Conservation (phyloP, 441 rosid species). For the Isatis lusitanica region DNA sequence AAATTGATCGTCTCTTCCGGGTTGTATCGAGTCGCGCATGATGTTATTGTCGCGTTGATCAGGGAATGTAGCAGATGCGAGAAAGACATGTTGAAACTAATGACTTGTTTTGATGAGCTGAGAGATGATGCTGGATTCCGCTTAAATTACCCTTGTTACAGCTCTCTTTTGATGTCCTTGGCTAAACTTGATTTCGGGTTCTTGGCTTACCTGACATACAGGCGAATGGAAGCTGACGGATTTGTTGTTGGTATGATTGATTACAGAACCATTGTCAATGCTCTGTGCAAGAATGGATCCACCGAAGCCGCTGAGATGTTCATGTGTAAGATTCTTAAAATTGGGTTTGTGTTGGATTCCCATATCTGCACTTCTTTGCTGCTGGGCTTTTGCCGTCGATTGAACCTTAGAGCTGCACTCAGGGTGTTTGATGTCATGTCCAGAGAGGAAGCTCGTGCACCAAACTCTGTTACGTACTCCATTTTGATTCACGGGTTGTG, state of each 20-base stretch:
- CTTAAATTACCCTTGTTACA: slow-evolving; percentile 49
- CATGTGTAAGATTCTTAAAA: slow-evolving; percentile 41
- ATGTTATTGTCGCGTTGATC: slow-evolving; percentile 34
- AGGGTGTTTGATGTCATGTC: slow-evolving; percentile 52
- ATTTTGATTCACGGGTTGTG: slow-evolving; percentile 48
- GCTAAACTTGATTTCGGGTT: slow-evolving; percentile 44
- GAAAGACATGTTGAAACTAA: slow-evolving; percentile 38
- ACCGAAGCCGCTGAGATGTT: slow-evolving; percentile 50
- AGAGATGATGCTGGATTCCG: slow-evolving; percentile 37
- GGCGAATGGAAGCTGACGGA: slow-evolving; percentile 43
- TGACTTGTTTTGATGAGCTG: slow-evolving; percentile 39
- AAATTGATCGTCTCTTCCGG: slow-evolving; percentile 37
- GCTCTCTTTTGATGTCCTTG: slow-evolving; percentile 45
- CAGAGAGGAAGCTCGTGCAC: slow-evolving; percentile 33
- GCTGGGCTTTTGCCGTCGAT: slow-evolving; percentile 41
- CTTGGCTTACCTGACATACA: slow-evolving; percentile 38
- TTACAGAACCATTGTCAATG: slow-evolving; percentile 45
- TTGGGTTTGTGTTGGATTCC: slow-evolving; percentile 47
- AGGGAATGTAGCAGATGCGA: slow-evolving; percentile 34
- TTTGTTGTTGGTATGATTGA: slow-evolving; percentile 45
- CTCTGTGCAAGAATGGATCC: slow-evolving; percentile 47
- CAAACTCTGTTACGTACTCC: slow-evolving; percentile 49
- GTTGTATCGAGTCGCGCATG: slow-evolving; percentile 39
- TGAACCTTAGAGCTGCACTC: slow-evolving; percentile 31
- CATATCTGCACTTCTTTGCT: slow-evolving; percentile 51